Percentiles rank a stretch among this genome's conserved stretches.
phyloP scores from a whole-genome alignment of 345 rosid genomes.

The Eucalyptus erythrocorys region DNA sequence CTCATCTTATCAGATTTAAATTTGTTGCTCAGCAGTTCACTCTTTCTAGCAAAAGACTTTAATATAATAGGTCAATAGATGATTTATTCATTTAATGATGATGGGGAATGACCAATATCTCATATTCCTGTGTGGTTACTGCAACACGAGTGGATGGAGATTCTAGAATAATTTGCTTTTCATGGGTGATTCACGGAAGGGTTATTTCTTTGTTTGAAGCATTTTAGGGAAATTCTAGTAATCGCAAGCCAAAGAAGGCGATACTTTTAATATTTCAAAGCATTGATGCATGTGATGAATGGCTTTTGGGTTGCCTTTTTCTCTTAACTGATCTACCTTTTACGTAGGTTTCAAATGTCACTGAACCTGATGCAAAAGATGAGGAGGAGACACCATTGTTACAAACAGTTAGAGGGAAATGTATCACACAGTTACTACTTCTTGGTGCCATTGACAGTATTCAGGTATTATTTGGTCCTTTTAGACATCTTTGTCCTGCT shows the following conservation, averaged over 20 bases:
- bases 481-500: background rate
- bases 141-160: background rate
- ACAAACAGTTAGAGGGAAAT: conserved; percentile 74
- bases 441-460: conserved; percentile 79
- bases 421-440: conserved; percentile 78
- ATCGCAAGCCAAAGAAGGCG: background rate
- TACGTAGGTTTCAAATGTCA: conserved; percentile 40
- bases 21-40: background rate
- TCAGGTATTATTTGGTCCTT: conserved; percentile 39
- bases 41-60: background rate
- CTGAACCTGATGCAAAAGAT: conserved; percentile 45
- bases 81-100: background rate
- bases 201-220: background rate
- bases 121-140: background rate
- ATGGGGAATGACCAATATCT: background rate
- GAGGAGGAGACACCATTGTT: conserved; percentile 72
- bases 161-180: background rate
- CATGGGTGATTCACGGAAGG: background rate
- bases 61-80: background rate
- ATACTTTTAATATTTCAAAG: background rate
- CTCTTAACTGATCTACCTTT: background rate
- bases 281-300: background rate
- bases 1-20: background rate
- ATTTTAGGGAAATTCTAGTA: background rate
- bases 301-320: background rate